Conservation (phyloP, 345 rosid species). For the Brassica carinata region DNA sequence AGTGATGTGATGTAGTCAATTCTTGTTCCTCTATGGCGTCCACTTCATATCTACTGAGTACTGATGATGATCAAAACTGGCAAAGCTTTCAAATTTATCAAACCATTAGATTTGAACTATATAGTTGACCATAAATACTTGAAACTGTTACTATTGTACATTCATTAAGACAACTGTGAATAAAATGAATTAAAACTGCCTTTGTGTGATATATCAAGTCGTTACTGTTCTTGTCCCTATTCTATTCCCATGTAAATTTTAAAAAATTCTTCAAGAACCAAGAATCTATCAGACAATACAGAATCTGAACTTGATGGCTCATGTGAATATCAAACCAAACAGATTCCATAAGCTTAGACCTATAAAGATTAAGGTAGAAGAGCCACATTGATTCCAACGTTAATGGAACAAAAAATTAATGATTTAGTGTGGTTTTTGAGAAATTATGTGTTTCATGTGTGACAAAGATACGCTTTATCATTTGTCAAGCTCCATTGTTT, state of each 20-base stretch:
- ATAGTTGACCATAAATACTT: neutral
- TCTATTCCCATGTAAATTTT: neutral
- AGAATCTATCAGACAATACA: neutral
- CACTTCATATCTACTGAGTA: slow-evolving; percentile 28
- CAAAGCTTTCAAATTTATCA: slow-evolving; percentile 20
- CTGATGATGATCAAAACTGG: slow-evolving; percentile 9
- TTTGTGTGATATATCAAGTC: neutral
- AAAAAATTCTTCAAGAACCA: neutral
- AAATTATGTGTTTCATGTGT: neutral
- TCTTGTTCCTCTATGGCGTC: slow-evolving; percentile 27
- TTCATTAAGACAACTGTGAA: neutral
- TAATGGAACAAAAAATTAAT: neutral
- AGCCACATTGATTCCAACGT: neutral
- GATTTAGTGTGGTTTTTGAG: neutral
- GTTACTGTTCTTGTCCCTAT: slow-evolving; percentile 1
- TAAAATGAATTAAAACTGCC: neutral
- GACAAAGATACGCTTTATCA: neutral
- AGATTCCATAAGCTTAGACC: neutral
- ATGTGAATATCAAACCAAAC: neutral
- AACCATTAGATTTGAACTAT: slow-evolving; percentile 10
- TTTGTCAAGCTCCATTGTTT: neutral
- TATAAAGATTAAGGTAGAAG: neutral
- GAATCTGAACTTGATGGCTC: neutral
- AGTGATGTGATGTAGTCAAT: slow-evolving; percentile 30
- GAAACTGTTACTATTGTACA: neutral